A percentile compares a stretch with the other conserved stretches of the same genome.
These are phyloP conservation scores for Taphrina flavorubra DNA, from an alignment of 1,139 yeast species.

Conservation along the genomic window DNA sequence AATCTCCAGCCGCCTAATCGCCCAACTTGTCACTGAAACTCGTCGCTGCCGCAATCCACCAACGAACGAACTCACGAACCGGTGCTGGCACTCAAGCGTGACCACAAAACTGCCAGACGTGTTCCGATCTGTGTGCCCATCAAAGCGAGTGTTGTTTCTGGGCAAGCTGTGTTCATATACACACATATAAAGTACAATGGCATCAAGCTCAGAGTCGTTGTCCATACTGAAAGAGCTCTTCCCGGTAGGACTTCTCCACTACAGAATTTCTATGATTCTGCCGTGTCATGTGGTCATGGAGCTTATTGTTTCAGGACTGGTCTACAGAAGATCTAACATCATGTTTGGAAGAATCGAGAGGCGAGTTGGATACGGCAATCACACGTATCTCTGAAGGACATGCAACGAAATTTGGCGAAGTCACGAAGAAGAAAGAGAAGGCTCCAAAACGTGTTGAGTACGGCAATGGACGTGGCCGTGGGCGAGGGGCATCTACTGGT, in stretches of 20 bases:
- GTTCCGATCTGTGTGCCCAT: no score
- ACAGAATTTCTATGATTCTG: neutral
- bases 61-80: conserved; percentile 12
- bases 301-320: conserved; percentile 18
- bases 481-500: conserved; percentile 35
- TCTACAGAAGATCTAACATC: conserved; percentile 33
- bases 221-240: conserved; percentile 32
- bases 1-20: conserved; percentile 12
- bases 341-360: conserved; percentile 33
- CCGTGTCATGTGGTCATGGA: neutral
- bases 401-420: conserved; percentile 39
- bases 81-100: no score
- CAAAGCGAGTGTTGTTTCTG: conserved; percentile 1
- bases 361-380: conserved; percentile 36
- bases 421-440: conserved; percentile 39
- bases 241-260: conserved; percentile 25
- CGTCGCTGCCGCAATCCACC: conserved; percentile 4
- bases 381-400: conserved; percentile 31
- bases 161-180: neutral
- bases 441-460: conserved; percentile 28
- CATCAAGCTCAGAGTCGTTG: conserved; percentile 33
- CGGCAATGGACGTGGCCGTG: conserved; percentile 38
- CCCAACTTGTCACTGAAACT: conserved; percentile 16
- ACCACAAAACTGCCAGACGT: no score
- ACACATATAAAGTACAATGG: conserved; percentile 14